Conservation (phyloP, 2,329 filamentous ascomycete genomes). For the Coniella lustricola region DNA sequence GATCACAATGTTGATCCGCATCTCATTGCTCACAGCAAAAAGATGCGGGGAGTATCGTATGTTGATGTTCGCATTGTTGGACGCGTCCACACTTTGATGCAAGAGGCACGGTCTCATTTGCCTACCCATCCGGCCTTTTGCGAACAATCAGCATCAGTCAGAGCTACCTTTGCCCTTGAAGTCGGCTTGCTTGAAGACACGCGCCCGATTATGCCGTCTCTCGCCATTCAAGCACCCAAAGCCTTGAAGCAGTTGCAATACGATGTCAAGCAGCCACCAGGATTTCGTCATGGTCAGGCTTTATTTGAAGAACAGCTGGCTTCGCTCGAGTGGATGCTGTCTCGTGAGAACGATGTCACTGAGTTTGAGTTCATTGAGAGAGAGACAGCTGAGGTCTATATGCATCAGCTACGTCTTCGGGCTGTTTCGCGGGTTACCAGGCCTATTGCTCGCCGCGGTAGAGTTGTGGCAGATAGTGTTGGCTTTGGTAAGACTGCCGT, state of each 20-base stretch:
- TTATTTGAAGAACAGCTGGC: constrained; percentile 20
- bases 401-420: not conserved
- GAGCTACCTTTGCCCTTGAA: constrained; percentile 8
- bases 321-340: constrained; percentile 23
- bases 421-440: constrained; percentile 6
- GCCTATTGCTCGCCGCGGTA: constrained; percentile 24
- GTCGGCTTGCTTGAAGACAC: constrained; percentile 10
- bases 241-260: not conserved
- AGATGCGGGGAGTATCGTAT: not conserved
- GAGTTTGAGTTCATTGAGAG: constrained; percentile 20
- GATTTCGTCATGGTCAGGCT: constrained; percentile 6
- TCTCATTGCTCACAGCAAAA: not conserved
- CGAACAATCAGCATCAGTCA: not conserved
- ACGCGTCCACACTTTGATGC: constrained; percentile 9
- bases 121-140: constrained; percentile 4
- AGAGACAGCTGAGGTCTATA: constrained; percentile 32
- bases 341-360: constrained; percentile 16
- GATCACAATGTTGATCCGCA: constrained; percentile 4
- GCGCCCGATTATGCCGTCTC: not conserved
- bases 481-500: constrained; percentile 40
- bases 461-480: constrained; percentile 36
- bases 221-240: not conserved
- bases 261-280: not conserved
- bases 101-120: constrained; percentile 11
- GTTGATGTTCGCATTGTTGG: constrained; percentile 8